A percentile compares a stretch with the other conserved stretches of the same genome.
Evolutionary conservation across 768 basidiomycete species (phyloP).

Genomic region (Calocybe gangraenosa): DNA sequence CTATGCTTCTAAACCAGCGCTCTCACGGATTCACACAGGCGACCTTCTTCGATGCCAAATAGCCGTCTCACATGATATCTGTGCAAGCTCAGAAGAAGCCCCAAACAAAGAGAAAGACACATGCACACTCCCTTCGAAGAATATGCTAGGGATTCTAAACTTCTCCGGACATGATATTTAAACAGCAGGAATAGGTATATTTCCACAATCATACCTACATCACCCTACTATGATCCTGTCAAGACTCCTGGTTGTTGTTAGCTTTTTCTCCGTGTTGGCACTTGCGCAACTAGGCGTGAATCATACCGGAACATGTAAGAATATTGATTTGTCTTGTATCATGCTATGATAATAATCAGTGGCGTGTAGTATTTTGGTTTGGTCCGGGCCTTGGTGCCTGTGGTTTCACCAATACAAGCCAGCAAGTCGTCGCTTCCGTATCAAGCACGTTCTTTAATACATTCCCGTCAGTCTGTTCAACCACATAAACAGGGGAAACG

Average conservation of each 20-base stretch:
- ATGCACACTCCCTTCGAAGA: too few species aligned
- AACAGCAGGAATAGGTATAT: too few species aligned
- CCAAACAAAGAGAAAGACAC: too few species aligned
- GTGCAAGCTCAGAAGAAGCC: background rate
- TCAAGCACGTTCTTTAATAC: conserved; percentile 26
- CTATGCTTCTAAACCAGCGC: too few species aligned
- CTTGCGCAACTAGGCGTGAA: too few species aligned
- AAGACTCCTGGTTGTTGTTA: background rate
- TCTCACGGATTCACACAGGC: background rate
- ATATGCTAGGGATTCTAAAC: too few species aligned
- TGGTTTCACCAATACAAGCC: conserved; percentile 29
- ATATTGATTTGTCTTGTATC: too few species aligned
- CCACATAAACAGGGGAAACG: background rate
- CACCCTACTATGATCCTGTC: background rate
- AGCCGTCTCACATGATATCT: background rate
- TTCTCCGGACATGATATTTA: too few species aligned
- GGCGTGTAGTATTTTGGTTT: conserved; percentile 28
- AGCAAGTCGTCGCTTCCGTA: conserved; percentile 33
- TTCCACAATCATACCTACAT: too few species aligned
- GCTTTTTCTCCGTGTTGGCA: background rate
- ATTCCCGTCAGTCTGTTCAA: conserved; percentile 25
- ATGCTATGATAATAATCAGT: background rate
- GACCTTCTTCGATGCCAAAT: background rate
- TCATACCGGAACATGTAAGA: conserved; percentile 12
- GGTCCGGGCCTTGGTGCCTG: conserved; percentile 33